Base-by-base conservation (phyloP, 2,329 filamentous ascomycete genomes). In the Lachnum nothofagi region DNA sequence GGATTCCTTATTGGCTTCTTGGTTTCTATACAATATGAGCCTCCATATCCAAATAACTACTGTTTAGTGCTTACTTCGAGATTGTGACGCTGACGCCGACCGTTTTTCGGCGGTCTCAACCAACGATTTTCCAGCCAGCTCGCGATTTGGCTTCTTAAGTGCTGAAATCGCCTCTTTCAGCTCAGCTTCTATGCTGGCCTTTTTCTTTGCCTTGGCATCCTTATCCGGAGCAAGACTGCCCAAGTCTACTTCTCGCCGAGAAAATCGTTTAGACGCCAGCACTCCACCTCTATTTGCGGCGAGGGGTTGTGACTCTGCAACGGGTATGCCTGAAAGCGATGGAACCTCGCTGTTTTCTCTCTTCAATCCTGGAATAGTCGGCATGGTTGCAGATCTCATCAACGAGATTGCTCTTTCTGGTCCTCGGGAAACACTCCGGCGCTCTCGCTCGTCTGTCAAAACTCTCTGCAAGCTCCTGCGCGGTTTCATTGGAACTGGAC, bases 131-230 rank as follows among this genome's bases (percentile, higher is more conserved):
- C 82, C 81, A 10, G 83, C 85, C 34, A 86, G 73, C 19, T 80
- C 77, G 39, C 88, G 79, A 60, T 91, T 90, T 1, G 88, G 88
- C 66, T 83, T 88, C 64, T 86, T 83, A 35, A 91, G 66, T 8
- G 82, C 78, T 5, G 78, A 79, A 42, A 93, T 91, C 7, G 88
- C 88, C 50, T 88, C 79, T 56, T 81, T 79, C 27, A 91, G 68
- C 60, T 90, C 83, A 23, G 82, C 79, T 41, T 88, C 81, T 2
- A 88, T 75, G 19, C 78, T 68, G 2, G 82, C 83, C 62, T 85
- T 84, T 64, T 80, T 86, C 59, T 72, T 80, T 25, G 78, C 73
- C 65, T 79, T 87, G 1, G 70, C 64, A 48, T 82, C 79, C 2
- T 75, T 74, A 24, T 74, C 66, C 29, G 71, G 74, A 23, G 72